A percentile compares a stretch with the other conserved stretches of the same genome.
Evolutionary conservation across 2,329 filamentous ascomycete genomes (phyloP).

Genomic region (Acrocalymma vagum): DNA sequence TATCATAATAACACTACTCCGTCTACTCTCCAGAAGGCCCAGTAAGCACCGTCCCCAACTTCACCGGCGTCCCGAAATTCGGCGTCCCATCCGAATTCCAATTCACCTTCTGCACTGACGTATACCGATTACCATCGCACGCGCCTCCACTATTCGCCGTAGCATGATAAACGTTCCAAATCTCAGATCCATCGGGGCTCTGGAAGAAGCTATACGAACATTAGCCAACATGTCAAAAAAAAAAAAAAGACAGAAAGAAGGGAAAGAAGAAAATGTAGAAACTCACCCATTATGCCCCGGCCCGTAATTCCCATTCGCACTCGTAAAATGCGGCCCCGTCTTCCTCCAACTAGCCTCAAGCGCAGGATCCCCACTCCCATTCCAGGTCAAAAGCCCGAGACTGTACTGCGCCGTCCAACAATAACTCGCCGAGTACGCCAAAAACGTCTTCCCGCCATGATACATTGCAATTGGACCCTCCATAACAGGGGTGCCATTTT

Average conservation of each 20-base stretch:
- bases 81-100: constrained; percentile 62
- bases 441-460: constrained; percentile 60
- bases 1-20: no score
- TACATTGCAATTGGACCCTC: constrained; percentile 65
- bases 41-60: constrained; percentile 37
- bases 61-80: constrained; percentile 55
- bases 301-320: constrained; percentile 65
- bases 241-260: no score
- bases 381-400: constrained; percentile 63
- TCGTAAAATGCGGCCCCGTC: constrained; percentile 60
- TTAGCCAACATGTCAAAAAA: neutral
- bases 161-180: constrained; percentile 66
- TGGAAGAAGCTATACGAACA: constrained; percentile 59
- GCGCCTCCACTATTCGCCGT: constrained; percentile 58
- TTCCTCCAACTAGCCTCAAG: constrained; percentile 60
- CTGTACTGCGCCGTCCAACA: constrained; percentile 66
- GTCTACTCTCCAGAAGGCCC: constrained; percentile 47
- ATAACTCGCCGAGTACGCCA: constrained; percentile 64
- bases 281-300: constrained; percentile 62
- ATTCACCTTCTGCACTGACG: constrained; percentile 61
- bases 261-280: no score
- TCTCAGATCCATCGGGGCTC: constrained; percentile 63
- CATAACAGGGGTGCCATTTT: constrained; percentile 59
- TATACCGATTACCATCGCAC: constrained; percentile 64
- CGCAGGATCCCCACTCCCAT: constrained; percentile 58